These are phyloP conservation scores for Manihot esculenta DNA, from an alignment of 441 rosid species.

Conservation along the genomic window DNA sequence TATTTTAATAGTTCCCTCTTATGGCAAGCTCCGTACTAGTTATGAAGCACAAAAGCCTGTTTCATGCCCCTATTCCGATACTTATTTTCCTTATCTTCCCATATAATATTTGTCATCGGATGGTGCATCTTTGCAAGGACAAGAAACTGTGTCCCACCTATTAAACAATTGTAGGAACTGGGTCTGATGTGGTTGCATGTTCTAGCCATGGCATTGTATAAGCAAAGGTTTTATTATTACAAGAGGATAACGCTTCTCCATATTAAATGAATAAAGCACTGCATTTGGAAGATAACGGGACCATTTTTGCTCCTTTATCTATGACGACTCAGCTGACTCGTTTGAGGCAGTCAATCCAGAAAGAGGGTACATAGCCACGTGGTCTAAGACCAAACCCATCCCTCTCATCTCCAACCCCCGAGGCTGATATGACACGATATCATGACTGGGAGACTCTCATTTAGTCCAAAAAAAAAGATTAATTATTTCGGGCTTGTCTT, in stretches of 20 bases:
- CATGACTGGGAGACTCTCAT: background rate
- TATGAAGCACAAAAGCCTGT: too few species aligned
- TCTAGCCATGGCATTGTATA: background rate
- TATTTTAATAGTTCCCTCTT: background rate
- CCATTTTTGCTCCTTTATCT: background rate
- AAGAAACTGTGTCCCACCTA: background rate
- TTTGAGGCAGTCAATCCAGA: background rate
- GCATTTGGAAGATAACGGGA: background rate
- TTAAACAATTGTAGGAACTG: background rate
- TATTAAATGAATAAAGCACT: background rate
- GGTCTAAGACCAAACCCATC: slow-evolving; percentile 3
- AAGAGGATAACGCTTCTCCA: background rate
- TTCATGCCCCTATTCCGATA: too few species aligned
- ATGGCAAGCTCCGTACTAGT: background rate
- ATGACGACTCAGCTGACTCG: background rate
- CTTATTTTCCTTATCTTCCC: too few species aligned
- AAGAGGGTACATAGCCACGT: background rate
- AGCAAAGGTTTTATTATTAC: background rate
- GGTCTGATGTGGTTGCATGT: background rate
- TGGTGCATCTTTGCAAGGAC: background rate
- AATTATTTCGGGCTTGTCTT: too few species aligned
- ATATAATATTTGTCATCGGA: background rate
- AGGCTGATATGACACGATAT: background rate
- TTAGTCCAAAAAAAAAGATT: too few species aligned
- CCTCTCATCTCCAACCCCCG: background rate